Base-by-base conservation (phyloP, 2,329 filamentous ascomycete species). In the Onygena corvina region DNA sequence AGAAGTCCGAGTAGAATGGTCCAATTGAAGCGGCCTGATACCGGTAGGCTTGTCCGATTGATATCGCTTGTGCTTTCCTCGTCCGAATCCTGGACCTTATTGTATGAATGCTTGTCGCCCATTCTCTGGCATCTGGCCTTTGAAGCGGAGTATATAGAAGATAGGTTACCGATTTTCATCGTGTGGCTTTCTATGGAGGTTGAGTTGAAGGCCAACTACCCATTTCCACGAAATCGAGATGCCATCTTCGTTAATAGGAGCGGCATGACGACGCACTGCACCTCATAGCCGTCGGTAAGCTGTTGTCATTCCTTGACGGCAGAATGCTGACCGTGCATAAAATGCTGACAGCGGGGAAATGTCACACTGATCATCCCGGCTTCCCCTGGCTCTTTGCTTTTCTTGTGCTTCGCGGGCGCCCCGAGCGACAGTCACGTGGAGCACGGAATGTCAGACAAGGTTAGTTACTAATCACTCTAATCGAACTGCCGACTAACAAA, bases 81-180 rank as follows among this genome's bases (percentile, higher is more conserved):
- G 27, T 46, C 42, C 5, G 42, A 46, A 7, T 31, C 29, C 30
- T 29, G 42, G 8, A 46, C 42, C 23, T 46, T n/a, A 14, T 46
- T 12, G 25, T 46, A 46, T 46, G 6, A 29, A 46, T 16, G 29
- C n/a, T 31, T 46, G 42, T n/a, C n/a, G 25, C 25, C 42, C 42
- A 46, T 46, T 5, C 30, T 46, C 9, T 23, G 9, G 12, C 20
- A 40, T 40, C 14, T 20, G 20, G 18, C 14, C 8, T 5, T 21
- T 20, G 4, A 25, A n/a, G 8, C 5, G 7, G 3, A 5, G 18
- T 23, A 40, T 23, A 23, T 4, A 21, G 6, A 40, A 16, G n/a
- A 9, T 23, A 23, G 21, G n/a, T n/a, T 8, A 12, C 8, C n/a
- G 8, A 40, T 8, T n/a, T 40, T 18, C 35, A 12, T 12, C 12